A percentile compares a stretch with the other conserved stretches of the same genome.
phyloP scores from a whole-genome alignment of 768 basidiomycete genomes.

The Xerocomus spinulosus region DNA sequence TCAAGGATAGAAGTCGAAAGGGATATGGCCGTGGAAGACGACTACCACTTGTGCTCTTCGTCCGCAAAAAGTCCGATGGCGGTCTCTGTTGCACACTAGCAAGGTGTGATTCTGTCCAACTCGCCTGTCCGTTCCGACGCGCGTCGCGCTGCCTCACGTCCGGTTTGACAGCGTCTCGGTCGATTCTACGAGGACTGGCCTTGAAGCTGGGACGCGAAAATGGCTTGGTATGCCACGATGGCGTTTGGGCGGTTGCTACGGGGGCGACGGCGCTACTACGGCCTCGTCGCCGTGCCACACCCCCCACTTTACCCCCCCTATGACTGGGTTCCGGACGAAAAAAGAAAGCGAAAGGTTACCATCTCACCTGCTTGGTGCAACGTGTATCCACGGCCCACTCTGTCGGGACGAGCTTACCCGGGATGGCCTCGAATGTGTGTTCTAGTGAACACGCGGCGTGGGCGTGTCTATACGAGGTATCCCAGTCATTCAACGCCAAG shows the following conservation, averaged over 20 bases:
- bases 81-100: background rate
- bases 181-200: background rate
- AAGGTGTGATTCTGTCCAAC: background rate
- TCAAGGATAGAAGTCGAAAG: background rate
- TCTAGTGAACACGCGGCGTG: background rate
- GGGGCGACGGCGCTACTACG: background rate
- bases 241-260: background rate
- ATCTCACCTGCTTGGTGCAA: constrained; percentile 7
- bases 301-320: background rate
- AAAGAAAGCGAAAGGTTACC: constrained; percentile 1
- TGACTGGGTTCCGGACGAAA: background rate
- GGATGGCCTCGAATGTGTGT: no score
- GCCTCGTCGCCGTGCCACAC: background rate
- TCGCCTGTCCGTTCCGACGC: background rate
- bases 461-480: background rate
- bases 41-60: no score
- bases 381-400: constrained; percentile 3
- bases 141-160: background rate
- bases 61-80: background rate
- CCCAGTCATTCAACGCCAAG: no score
- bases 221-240: background rate
- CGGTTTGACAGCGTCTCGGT: background rate
- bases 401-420: constrained; percentile 14
- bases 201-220: no score
- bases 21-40: background rate